Base-by-base conservation (phyloP, 306 rosid genomes). In the Gastrolobium bilobum region DNA sequence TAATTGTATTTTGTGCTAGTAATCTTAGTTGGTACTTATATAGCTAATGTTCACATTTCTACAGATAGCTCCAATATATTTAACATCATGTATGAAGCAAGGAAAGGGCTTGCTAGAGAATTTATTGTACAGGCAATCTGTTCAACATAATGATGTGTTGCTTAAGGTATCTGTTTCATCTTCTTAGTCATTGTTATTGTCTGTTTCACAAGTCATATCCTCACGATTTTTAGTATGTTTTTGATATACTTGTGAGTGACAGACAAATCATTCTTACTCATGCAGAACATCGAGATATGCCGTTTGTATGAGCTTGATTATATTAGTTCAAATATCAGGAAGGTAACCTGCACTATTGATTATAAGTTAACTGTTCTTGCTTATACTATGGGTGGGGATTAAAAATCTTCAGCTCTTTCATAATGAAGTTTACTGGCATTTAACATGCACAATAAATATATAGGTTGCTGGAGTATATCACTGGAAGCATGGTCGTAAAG, bases 401-500 rank as follows among this genome's bases (percentile, higher is more conserved):
- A 78, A 64, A 65, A 58, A 30, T 38, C 6, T 34, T 40, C 33
- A 2, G 31, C 66, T 78, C 38, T 71, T 82, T 31, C 47, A 29
- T 71, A 67, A 44, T 66, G 29, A 71, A 71, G 71, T 71, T 44
- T 31, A 80, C 38, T 14, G 47, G 40, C 64, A 60, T 52, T 67
- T 37, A 70, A 63, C 48, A 47, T 63, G 54, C 65, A 71, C 40
- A 42, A 58, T 77, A 4, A 75, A 73, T 84, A 39, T 78, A 69
- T 76, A 95, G 98, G 84, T 91, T 84, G 96, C 99, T 67, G 99
- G 98, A 81, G 90, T 95, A 54, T 78, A 86, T 84, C 91, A 91
- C 75, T 95, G 98, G 98, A 95, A 95, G 91, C 98, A 95, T 82
- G 99, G 99, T 44, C 85, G 87, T 77, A 92, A 90, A 84, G 98